Evolutionary conservation across 2,329 filamentous ascomycete genomes (phyloP).

Genomic region (Hypoxylon sp.): DNA sequence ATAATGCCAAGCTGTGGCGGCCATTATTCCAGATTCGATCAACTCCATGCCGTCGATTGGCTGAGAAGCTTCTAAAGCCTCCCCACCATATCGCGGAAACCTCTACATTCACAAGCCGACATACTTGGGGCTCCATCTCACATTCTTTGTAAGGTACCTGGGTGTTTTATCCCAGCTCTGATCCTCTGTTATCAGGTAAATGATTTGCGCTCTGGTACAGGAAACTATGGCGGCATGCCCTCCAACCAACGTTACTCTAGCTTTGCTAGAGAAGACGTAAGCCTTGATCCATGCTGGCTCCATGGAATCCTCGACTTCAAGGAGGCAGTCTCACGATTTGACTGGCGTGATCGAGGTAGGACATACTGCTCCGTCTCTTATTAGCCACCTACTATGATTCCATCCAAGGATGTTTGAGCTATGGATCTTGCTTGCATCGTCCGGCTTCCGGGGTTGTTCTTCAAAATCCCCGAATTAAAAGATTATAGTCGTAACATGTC

Average conservation of each 20-base stretch:
- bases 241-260: constrained; percentile 31
- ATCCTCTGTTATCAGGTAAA: constrained; percentile 26
- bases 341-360: constrained; percentile 13
- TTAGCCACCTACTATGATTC: constrained; percentile 18
- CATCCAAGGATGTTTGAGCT: constrained; percentile 21
- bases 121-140: constrained; percentile 20
- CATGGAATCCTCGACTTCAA: constrained; percentile 12
- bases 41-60: constrained; percentile 49
- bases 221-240: constrained; percentile 13
- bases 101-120: constrained; percentile 14
- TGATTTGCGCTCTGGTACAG: constrained; percentile 29
- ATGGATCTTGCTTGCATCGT: constrained; percentile 12
- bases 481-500: constrained; percentile 5
- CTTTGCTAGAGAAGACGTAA: constrained; percentile 16
- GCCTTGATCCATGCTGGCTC: constrained; percentile 22
- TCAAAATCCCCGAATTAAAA: constrained; percentile 9
- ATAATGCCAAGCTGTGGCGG: constrained; percentile 49
- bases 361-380: constrained; percentile 12
- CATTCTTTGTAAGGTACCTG: constrained; percentile 17
- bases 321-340: constrained; percentile 11
- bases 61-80: constrained; percentile 36
- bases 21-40: constrained; percentile 42
- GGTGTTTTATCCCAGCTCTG: constrained; percentile 32
- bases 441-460: neutral
- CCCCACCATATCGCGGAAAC: constrained; percentile 28